Base-by-base conservation (phyloP, 2,329 filamentous ascomycete species). In the Aspergillus pseudonomiae region DNA sequence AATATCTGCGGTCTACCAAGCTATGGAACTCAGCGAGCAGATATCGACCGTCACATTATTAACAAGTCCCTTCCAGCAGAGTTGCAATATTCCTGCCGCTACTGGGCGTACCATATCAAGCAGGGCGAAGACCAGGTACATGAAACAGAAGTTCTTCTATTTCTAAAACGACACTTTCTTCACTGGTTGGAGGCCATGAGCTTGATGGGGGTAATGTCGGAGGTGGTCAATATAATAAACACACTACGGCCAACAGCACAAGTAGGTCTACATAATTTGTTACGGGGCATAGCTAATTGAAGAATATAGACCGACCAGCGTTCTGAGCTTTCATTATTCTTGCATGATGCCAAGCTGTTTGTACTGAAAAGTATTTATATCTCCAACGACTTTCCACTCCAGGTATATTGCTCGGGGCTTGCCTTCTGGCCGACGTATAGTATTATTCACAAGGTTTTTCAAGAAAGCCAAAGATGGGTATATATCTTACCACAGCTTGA, bases 381-480 rank as follows among this genome's bases (percentile, higher is more conserved):
- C 34, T 36, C 3, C 14, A 16, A 6, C 6, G 34, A 36, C 6
- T 36, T 36, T 16, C 78, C 78, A 12, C 74, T 80, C 28, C 75
- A 80, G 64, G 52, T 75, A 19, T 79, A 80, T 63, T 69, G 21
- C 28, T 73, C 72, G 11, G 77, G 73, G 5, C 62, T 79, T 0
- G 50, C 75, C 16, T 80, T 78, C 62, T 64, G 67, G 14, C 34
- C 34, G 2, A 14, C 14, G 6, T 4, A 6, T 6, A 36, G 34
- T 6, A 36, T 36, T 12, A 36, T 36, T 6, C 5, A 36, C 5
- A 16, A 36, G 6, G 16, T 6, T 16, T 36, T 36, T 36, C 5
- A 36, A 6, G 14, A 36, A 6, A 36, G 34, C 34, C 34, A 36
- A 36, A 36, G 34, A 36, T 36, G 34, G 34, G 34, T 36, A 5